Base-by-base conservation (phyloP, 1,139 yeast genomes). In the Nakaseomyces sp. region DNA sequence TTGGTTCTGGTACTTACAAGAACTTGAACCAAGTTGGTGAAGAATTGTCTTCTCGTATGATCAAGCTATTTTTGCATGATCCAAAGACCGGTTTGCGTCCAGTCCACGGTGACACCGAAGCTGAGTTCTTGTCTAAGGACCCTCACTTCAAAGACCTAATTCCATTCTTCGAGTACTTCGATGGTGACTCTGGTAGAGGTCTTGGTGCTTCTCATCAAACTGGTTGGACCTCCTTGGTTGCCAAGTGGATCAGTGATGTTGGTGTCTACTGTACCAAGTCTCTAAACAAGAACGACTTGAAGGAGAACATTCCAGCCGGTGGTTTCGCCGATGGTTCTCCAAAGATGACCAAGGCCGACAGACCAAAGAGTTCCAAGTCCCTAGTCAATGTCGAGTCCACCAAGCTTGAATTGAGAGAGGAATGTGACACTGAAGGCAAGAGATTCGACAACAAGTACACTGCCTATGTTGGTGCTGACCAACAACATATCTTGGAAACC, bases 181-280 rank as follows among this genome's bases (percentile, higher is more conserved):
- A 88, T 58, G 96, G 94, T 52, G 96, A 88, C 58, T 81, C 91
- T 4, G 96, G 96, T 38, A 74, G 95, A 54, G 96, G 96, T 6
- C 69, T 87, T 47, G 96, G 96, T 24, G 88, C 96, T 1, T 80
- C 88, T 43, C 96, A 88, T 68, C 96, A 88, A 66, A 81, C 88
- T 69, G 96, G 96, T n/a, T 88, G 96, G 96, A 88, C 96, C 1
- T 89, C 95, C 0, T 73, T 88, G 43, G 91, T 87, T 47, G 95
- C 95, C 43, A 84, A 89, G 64, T 77, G 91, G 76, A 86, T 88
- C 58, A 93, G 85, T 58, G 96, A 88, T 63, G 83, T 83, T 41
- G 95, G 41, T 30, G 19, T 39, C 26, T 37, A 37, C 19, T 25
- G 32, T 18, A 37, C 40, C 6, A 37, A 37, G 15, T 17, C 40